Evolutionary conservation across 2,329 filamentous ascomycete species (phyloP).

Genomic region (Gaeumannomyces sp.): DNA sequence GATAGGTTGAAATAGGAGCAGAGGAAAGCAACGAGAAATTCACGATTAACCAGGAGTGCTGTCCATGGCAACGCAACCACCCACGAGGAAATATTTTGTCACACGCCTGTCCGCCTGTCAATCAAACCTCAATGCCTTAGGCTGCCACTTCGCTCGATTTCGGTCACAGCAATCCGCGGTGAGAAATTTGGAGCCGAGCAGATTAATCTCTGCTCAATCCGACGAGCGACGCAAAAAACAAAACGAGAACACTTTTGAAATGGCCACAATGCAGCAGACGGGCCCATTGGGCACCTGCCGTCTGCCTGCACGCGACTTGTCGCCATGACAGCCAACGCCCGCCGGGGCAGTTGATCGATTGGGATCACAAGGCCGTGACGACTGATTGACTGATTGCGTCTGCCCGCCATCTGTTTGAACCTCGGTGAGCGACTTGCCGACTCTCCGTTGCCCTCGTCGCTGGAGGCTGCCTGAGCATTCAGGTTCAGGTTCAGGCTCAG

Average conservation of each 20-base stretch:
- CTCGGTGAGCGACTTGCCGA: no score
- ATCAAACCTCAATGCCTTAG: constrained; percentile 3
- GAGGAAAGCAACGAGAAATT: background rate
- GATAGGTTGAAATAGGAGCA: background rate
- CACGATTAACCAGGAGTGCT: background rate
- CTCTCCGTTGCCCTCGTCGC: background rate
- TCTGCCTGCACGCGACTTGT: no score
- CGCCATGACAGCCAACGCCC: background rate
- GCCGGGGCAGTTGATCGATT: background rate
- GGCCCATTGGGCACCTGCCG: background rate
- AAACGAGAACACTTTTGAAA: no score
- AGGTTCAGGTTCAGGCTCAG: no score
- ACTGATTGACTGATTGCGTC: background rate
- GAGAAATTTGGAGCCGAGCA: background rate
- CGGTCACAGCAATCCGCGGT: background rate
- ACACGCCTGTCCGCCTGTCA: background rate
- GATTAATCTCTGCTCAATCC: background rate
- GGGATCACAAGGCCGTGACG: background rate
- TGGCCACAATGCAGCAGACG: background rate
- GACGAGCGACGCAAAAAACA: background rate
- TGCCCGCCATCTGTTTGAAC: no score
- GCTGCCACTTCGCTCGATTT: background rate
- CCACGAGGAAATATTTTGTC: background rate
- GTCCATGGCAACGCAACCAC: background rate
- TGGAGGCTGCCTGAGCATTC: background rate